Percentiles rank a stretch among this genome's conserved stretches.
These are phyloP conservation scores for Lentinus polychrous DNA, from an alignment of 1,284 basidiomycete genomes.

Conservation along the genomic window DNA sequence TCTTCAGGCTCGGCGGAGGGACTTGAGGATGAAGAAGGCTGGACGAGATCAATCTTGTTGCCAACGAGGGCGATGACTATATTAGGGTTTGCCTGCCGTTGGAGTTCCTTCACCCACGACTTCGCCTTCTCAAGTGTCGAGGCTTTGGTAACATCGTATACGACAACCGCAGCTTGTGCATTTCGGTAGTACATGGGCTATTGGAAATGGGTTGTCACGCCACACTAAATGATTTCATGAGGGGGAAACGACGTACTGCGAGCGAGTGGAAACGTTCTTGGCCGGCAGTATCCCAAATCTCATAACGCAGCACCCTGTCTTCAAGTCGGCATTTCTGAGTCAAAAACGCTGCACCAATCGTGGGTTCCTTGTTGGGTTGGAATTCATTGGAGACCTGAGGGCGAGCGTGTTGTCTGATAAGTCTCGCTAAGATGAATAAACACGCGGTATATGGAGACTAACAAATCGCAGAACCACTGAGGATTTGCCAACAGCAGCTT, in stretches of 20 bases:
- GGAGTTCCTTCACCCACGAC: slow-evolving; percentile 99
- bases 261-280: slow-evolving; percentile 94
- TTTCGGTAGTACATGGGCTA: slow-evolving; percentile 99
- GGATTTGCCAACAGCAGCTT: slow-evolving; percentile 99
- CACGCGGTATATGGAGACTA: slow-evolving; percentile 30
- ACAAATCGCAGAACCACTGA: slow-evolving; percentile 98
- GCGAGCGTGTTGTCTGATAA: slow-evolving; percentile 7
- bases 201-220: slow-evolving; percentile 3
- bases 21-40: slow-evolving; percentile 53
- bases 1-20: slow-evolving; percentile 64
- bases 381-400: slow-evolving; percentile 86
- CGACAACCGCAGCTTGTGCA: slow-evolving; percentile 96
- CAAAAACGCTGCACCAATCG: slow-evolving; percentile 93
- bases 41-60: slow-evolving; percentile 93
- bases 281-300: slow-evolving; percentile 95
- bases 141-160: slow-evolving; percentile 94
- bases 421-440: slow-evolving; percentile 6
- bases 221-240: slow-evolving; percentile 7
- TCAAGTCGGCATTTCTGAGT: slow-evolving; percentile 90
- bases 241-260: slow-evolving; percentile 46
- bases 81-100: slow-evolving; percentile 97
- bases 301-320: slow-evolving; percentile 88
- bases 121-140: slow-evolving; percentile 98
- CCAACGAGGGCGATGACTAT: slow-evolving; percentile 97
- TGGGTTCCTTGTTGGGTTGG: slow-evolving; percentile 95